phyloP scores from a whole-genome alignment of 1,139 yeast species.

The Trichomonascaceae sp. region DNA sequence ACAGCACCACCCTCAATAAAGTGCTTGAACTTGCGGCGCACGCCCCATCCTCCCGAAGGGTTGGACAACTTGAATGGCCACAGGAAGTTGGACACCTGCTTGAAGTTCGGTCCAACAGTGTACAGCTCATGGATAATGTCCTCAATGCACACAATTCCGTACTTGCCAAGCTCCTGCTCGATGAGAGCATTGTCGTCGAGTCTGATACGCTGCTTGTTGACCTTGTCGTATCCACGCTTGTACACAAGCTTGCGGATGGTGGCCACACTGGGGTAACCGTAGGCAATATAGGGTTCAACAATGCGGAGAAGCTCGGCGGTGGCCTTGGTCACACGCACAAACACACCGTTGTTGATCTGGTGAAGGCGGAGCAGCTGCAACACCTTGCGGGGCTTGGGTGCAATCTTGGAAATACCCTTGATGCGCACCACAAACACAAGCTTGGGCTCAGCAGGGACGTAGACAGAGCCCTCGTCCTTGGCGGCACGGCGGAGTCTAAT shows the following conservation, averaged over 20 bases:
- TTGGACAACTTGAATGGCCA: constrained; percentile 99
- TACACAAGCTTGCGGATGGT: constrained; percentile 93
- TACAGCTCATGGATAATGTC: constrained; percentile 97
- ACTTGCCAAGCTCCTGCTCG: constrained; percentile 89
- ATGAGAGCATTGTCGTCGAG: constrained; percentile 88
- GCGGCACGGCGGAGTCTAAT: constrained; percentile 93
- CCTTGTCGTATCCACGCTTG: constrained; percentile 99
- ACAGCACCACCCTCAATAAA: constrained; percentile 99
- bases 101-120: constrained; percentile 99
- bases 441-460: constrained; percentile 95
- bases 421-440: constrained; percentile 96
- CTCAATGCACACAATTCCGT: constrained; percentile 92
- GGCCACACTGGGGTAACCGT: constrained; percentile 97
- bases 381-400: constrained; percentile 99
- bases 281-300: constrained; percentile 98
- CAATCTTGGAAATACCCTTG: constrained; percentile 99
- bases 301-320: constrained; percentile 91
- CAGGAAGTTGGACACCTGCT: constrained; percentile 99
- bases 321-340: constrained; percentile 97
- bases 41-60: constrained; percentile 99
- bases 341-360: constrained; percentile 98
- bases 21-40: constrained; percentile 97
- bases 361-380: constrained; percentile 94
- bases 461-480: constrained; percentile 78
- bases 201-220: constrained; percentile 96